These are phyloP conservation scores for Cladosporium austrohemisphaericum DNA, from an alignment of 2,329 filamentous ascomycete genomes.

Conservation along the genomic window DNA sequence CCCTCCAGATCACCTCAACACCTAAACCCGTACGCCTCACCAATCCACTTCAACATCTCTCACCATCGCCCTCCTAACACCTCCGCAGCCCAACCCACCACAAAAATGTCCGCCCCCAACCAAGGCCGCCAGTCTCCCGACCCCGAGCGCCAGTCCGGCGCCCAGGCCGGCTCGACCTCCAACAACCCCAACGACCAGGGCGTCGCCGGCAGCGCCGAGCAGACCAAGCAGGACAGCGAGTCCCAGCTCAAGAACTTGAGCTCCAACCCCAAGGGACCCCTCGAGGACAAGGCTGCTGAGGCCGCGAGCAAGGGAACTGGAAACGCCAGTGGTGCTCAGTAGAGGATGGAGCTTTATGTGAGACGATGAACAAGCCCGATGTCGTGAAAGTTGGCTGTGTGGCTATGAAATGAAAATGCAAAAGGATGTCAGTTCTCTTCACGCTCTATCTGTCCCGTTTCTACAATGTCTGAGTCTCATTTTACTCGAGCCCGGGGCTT, in stretches of 20 bases:
- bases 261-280: slow-evolving; percentile 63
- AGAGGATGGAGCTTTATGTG: too few species aligned
- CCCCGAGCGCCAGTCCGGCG: slow-evolving; percentile 63
- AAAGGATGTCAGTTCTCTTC: too few species aligned
- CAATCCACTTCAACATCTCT: background rate
- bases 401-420: too few species aligned
- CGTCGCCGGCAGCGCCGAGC: slow-evolving; percentile 36
- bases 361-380: too few species aligned
- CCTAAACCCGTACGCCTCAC: background rate
- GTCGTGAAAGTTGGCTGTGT: too few species aligned
- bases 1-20: background rate
- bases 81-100: slow-evolving; percentile 3
- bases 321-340: slow-evolving; percentile 8
- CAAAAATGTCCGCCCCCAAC: slow-evolving; percentile 62
- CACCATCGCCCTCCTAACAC: background rate
- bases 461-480: too few species aligned
- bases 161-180: slow-evolving; percentile 63
- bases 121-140: slow-evolving; percentile 74
- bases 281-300: slow-evolving; percentile 59
- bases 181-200: slow-evolving; percentile 54
- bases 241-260: slow-evolving; percentile 52
- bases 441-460: too few species aligned
- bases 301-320: slow-evolving; percentile 55
- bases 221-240: slow-evolving; percentile 51
- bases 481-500: too few species aligned